Evolutionary conservation across 495 filamentous ascomycete species (phyloP).

Genomic region (Trichoderma asperelloides): DNA sequence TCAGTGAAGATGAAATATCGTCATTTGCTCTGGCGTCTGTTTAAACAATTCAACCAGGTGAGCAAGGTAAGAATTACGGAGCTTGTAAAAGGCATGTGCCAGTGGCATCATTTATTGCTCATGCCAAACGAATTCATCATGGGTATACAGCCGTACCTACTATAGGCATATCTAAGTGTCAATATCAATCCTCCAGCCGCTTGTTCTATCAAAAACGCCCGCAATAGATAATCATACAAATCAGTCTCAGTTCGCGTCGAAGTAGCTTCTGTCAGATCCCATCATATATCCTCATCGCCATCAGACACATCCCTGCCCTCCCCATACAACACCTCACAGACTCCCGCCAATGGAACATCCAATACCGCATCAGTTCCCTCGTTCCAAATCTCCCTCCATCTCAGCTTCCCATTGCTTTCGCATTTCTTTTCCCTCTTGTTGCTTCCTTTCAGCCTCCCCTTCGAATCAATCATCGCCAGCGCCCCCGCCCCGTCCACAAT

Average conservation of each 20-base stretch:
- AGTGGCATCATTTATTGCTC: not conserved
- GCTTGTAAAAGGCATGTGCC: no score
- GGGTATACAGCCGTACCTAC: not conserved
- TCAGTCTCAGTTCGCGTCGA: not conserved
- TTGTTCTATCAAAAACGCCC: not conserved
- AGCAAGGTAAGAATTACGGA: no score
- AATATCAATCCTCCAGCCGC: not conserved
- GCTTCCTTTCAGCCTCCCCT: constrained; percentile 50
- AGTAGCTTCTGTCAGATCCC: not conserved
- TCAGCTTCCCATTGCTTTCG: constrained; percentile 24
- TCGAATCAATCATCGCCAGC: constrained; percentile 71
- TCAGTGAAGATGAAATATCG: not conserved
- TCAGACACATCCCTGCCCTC: constrained; percentile 29
- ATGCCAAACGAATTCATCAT: not conserved
- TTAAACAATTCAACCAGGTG: no score
- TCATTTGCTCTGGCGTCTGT: no score
- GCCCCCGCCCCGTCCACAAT: constrained; percentile 86
- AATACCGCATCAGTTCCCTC: constrained; percentile 94
- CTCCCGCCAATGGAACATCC: constrained; percentile 92
- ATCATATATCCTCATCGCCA: constrained; percentile 11
- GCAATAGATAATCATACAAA: not conserved
- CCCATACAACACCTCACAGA: constrained; percentile 86
- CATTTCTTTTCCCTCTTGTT: constrained; percentile 42
- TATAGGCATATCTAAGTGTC: not conserved
- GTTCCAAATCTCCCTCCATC: constrained; percentile 76